phyloP scores from a whole-genome alignment of 2,329 filamentous ascomycete species.

The Exophiala calicioides region DNA sequence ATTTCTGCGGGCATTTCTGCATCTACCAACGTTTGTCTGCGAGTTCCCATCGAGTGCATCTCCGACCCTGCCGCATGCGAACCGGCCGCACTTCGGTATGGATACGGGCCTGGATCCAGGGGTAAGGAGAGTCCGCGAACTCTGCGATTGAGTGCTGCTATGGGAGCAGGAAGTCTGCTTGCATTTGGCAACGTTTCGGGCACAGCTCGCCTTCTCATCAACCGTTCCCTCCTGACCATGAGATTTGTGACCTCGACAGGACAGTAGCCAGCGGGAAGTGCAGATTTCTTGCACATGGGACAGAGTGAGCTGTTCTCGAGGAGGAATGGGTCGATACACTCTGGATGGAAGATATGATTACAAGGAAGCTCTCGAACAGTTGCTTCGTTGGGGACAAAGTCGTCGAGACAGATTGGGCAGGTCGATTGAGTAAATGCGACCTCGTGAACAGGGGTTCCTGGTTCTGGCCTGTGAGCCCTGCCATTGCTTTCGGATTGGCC shows the following conservation, averaged over 20 bases:
- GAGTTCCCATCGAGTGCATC: constrained; percentile 3
- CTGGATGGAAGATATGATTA: constrained; percentile 88
- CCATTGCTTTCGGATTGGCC: constrained; percentile 1
- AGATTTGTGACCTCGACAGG: constrained; percentile 72
- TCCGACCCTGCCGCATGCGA: constrained; percentile 7
- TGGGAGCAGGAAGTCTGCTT: constrained; percentile 6
- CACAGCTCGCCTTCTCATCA: constrained; percentile 50
- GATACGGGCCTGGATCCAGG: constrained; percentile 3
- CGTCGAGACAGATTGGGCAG: constrained; percentile 87
- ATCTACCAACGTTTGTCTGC: constrained; percentile 6
- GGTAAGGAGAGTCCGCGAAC: constrained; percentile 15
- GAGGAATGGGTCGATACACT: constrained; percentile 87
- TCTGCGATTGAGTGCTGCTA: constrained; percentile 11
- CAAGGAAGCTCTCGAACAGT: constrained; percentile 84
- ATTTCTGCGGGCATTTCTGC: constrained; percentile 28
- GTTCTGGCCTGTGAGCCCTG: constrained; percentile 7
- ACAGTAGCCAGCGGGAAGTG: constrained; percentile 69
- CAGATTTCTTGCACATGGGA: constrained; percentile 83
- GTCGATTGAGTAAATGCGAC: constrained; percentile 68
- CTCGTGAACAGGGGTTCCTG: constrained; percentile 19
- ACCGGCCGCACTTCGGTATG: constrained; percentile 5
- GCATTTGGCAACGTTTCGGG: background rate
- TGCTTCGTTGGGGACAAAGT: constrained; percentile 69
- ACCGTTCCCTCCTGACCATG: constrained; percentile 80
- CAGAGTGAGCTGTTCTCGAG: constrained; percentile 79